These are phyloP conservation scores for Globisporangium viniferum DNA, from an alignment of 352 stramenopile species.

Conservation along the genomic window DNA sequence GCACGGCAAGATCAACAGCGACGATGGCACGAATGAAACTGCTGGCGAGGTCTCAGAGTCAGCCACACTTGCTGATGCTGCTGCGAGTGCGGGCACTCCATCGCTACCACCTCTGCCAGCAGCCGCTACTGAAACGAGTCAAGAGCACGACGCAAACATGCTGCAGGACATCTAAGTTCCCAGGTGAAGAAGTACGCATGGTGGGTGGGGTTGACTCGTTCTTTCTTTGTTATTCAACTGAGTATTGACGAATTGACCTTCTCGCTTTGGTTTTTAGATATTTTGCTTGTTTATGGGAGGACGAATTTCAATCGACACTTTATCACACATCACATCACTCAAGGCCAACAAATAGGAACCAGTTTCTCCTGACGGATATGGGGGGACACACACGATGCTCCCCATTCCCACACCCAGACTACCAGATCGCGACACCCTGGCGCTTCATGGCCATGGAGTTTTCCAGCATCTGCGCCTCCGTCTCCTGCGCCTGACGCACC, in stretches of 20 bases:
- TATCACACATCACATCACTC: not conserved
- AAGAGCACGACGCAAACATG: not conserved
- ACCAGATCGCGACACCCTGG: constrained; percentile 35
- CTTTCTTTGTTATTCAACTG: not conserved
- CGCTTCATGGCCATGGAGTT: constrained; percentile 52
- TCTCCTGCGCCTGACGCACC: constrained; percentile 63
- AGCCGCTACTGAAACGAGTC: not conserved
- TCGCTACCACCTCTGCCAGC: not conserved
- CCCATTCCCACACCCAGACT: not conserved
- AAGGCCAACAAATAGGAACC: not conserved
- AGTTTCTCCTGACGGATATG: not conserved
- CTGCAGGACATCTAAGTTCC: not conserved
- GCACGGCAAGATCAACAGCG: constrained; percentile 6
- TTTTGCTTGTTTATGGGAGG: not conserved
- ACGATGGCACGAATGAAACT: not conserved
- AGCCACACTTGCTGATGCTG: not conserved
- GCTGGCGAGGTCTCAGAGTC: not conserved
- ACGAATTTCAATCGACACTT: not conserved
- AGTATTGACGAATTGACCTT: not conserved
- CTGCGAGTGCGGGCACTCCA: not conserved
- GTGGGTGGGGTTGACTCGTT: not conserved
- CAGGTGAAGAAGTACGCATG: not conserved
- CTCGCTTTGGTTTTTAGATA: not conserved
- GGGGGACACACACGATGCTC: not conserved
- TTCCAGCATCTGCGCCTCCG: constrained; percentile 63